Base-by-base conservation (phyloP, 177 flowering plant genomes). In the Vitis hybrid region DNA sequence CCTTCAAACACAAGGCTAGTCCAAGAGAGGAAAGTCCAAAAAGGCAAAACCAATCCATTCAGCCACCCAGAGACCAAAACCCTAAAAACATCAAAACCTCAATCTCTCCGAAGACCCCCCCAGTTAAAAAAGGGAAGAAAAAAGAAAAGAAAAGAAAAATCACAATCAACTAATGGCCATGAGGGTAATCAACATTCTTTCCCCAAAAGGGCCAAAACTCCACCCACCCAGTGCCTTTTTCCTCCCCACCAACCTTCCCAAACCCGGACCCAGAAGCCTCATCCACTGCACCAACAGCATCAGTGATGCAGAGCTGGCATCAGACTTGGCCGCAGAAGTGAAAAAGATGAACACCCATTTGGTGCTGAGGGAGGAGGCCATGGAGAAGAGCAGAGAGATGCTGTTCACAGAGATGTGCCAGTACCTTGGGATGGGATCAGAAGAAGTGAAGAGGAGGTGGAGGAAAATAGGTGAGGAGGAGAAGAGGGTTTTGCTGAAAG, bases 301-400 rank as follows among this genome's bases (percentile, higher is more conserved):
- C 81, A 76, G 66, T 17, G 91, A 87, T 70, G 76, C 82, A 54
- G 80, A 77, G 18, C 81, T 89, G 11, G 83, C 88, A 48, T 64
- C 75, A 57, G 85, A 84, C 10, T 67, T 91, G 60, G 84, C 92
- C 11, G 10, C 75, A 19, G 79, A 83, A 30, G 69, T 80, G 57
- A 78, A 79, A 18, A 88, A 77, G 75, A 39, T 79, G 9, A 86
- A 80, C 19, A 65, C 80, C 77, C 79, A 64, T 17, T 19, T 32
- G 62, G 59, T 60, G 55, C 83, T 80, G 67, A 81, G 77, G 61
- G 78, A 82, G 54, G 89, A 90, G 60, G 97, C 97, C 52, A 80
- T 93, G 86, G 72, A 73, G 69, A 90, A 86, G 74, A 89, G 94
- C 89, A 86, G 74, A 65, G 82, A 83, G 57, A 57, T 89, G 6